Percentiles rank a stretch among this genome's conserved stretches.
phyloP scores from a whole-genome alignment of 2,329 filamentous ascomycete genomes.

The Dothistroma pini region DNA sequence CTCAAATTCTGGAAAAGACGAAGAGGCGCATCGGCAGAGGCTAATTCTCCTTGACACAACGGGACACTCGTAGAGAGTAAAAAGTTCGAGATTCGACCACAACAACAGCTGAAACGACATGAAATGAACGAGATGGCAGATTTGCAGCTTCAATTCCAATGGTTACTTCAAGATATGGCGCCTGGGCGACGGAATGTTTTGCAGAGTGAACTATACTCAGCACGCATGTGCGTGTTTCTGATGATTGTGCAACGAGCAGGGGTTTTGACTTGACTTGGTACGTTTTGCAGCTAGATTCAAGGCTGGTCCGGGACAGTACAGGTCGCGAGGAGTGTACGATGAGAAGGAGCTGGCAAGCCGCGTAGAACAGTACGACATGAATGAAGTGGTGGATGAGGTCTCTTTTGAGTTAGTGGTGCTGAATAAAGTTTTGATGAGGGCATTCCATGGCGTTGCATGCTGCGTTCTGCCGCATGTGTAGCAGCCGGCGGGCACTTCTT shows the following conservation, averaged over 20 bases:
- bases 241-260: not conserved
- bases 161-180: constrained; percentile 1
- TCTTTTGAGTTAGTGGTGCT: not conserved
- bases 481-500: too few relatives aligned
- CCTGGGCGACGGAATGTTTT: not conserved
- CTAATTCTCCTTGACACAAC: constrained; percentile 4
- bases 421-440: not conserved
- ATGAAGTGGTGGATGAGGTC: not conserved
- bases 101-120: not conserved
- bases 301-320: not conserved
- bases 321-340: constrained; percentile 4
- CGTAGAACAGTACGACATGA: constrained; percentile 3
- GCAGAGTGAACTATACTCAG: not conserved
- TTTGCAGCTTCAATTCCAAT: constrained; percentile 7
- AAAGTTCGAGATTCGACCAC: not conserved
- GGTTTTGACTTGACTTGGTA: not conserved
- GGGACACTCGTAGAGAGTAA: not conserved
- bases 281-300: not conserved
- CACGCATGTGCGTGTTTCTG: not conserved
- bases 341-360: not conserved
- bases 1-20: constrained; percentile 39
- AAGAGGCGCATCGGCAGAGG: constrained; percentile 13
- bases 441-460: too few relatives aligned
- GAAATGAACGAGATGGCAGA: constrained; percentile 5
- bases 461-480: too few relatives aligned